These are phyloP conservation scores for Russula earlei DNA, from an alignment of 768 basidiomycete genomes.

Conservation along the genomic window DNA sequence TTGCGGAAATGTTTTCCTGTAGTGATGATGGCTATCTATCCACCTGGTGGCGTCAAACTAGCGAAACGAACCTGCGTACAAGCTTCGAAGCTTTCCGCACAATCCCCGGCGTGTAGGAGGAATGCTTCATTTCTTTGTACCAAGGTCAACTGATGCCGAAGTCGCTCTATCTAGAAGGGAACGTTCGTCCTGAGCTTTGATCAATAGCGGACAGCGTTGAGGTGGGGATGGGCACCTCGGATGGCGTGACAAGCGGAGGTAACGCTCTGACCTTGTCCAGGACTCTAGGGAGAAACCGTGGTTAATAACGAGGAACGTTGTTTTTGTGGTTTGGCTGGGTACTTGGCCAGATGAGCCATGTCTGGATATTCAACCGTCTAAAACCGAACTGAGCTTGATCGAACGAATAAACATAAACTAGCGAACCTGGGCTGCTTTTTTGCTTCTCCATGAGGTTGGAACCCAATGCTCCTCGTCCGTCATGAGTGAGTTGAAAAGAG, in stretches of 20 bases:
- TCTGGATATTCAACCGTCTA: conserved; percentile 35
- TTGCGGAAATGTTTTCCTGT: conserved; percentile 79
- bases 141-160: conserved; percentile 67
- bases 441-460: conserved; percentile 72
- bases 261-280: conserved; percentile 66
- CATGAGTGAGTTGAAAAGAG: too few species aligned
- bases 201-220: background rate
- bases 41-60: background rate
- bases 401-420: too few species aligned
- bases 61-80: conserved; percentile 64
- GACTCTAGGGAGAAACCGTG: conserved; percentile 38
- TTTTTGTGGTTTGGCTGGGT: background rate
- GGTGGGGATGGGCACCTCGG: conserved; percentile 52
- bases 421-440: conserved; percentile 64
- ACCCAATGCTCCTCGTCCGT: conserved; percentile 39
- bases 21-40: background rate
- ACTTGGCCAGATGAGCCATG: conserved; percentile 27
- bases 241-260: conserved; percentile 87
- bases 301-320: background rate
- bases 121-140: conserved; percentile 88
- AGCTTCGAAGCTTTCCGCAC: conserved; percentile 91
- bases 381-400: background rate
- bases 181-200: background rate
- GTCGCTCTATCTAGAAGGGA: conserved; percentile 57
- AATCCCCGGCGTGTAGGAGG: conserved; percentile 94